phyloP scores from a whole-genome alignment of 345 rosid species.

The Noccaea caerulescens region DNA sequence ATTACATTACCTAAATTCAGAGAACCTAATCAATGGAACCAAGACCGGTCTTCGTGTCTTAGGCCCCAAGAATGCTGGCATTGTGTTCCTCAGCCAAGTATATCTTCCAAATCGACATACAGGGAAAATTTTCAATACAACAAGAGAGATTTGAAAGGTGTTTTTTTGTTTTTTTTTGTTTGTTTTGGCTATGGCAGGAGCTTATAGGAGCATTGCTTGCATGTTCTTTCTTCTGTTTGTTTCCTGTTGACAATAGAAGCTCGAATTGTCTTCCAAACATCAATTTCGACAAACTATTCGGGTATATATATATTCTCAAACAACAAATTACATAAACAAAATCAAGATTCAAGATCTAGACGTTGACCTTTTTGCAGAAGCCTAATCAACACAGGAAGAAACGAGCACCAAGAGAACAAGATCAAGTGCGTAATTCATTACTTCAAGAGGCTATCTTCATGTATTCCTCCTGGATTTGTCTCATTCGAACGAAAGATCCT shows the following conservation, averaged over 20 bases:
- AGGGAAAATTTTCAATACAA: neutral
- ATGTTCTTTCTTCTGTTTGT: slow-evolving; percentile 80
- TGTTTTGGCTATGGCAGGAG: slow-evolving; percentile 47
- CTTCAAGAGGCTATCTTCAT: slow-evolving; percentile 68
- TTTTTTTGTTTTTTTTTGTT: neutral
- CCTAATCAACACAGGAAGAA: slow-evolving; percentile 48
- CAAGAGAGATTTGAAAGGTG: neutral
- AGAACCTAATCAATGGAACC: slow-evolving; percentile 39
- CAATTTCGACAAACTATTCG: slow-evolving; percentile 79
- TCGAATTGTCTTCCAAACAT: slow-evolving; percentile 64
- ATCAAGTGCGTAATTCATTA: slow-evolving; percentile 72
- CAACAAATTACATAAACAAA: neutral
- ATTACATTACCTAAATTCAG: slow-evolving; percentile 60
- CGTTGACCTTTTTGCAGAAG: slow-evolving; percentile 50
- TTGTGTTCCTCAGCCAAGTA: slow-evolving; percentile 78
- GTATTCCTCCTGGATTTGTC: slow-evolving; percentile 64
- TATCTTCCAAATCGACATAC: neutral
- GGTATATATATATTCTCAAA: slow-evolving; percentile 42
- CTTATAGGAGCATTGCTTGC: slow-evolving; percentile 81
- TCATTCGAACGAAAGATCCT: slow-evolving; percentile 87
- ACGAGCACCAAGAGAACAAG: slow-evolving; percentile 62
- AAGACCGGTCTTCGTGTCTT: slow-evolving; percentile 61
- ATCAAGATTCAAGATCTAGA: slow-evolving; percentile 9
- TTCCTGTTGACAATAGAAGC: slow-evolving; percentile 56
- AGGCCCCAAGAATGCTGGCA: slow-evolving; percentile 62